A percentile compares a stretch with the other conserved stretches of the same genome.
phyloP scores from a whole-genome alignment of 2,329 filamentous ascomycete genomes.

The Didymella keratinophila region DNA sequence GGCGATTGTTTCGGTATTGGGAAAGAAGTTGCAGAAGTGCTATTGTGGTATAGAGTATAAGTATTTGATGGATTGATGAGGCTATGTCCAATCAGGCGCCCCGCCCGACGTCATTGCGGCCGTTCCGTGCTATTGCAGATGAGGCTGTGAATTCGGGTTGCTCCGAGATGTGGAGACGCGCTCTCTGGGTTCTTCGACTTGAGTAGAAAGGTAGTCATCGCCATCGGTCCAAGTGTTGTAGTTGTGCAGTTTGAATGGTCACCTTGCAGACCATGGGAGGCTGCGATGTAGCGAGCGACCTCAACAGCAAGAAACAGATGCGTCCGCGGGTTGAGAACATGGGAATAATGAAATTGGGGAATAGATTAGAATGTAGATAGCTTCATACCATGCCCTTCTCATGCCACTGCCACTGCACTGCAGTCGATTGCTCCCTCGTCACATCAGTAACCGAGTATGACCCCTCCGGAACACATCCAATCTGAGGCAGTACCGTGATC shows the following conservation, averaged over 20 bases:
- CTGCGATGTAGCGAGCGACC: too few relatives aligned
- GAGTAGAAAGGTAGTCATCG: not conserved
- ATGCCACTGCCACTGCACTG: not conserved
- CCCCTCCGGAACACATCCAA: constrained; percentile 28
- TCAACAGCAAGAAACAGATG: too few relatives aligned
- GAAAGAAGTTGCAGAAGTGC: too few relatives aligned
- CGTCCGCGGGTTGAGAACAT: not conserved
- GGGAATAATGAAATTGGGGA: not conserved
- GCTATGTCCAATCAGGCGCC: not conserved
- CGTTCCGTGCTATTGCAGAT: not conserved
- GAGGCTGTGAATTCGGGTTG: not conserved
- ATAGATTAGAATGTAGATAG: too few relatives aligned
- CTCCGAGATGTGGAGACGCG: not conserved
- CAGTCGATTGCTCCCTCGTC: not conserved
- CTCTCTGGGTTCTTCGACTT: not conserved
- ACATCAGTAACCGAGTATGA: constrained; percentile 11
- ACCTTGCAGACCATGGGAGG: too few relatives aligned
- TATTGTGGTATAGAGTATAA: too few relatives aligned
- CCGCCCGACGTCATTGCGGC: not conserved
- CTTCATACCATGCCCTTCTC: constrained; percentile 3
- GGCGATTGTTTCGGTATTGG: too few relatives aligned
- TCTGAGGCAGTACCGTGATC: constrained; percentile 27
- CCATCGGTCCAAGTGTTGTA: not conserved
- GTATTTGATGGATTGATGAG: too few relatives aligned
- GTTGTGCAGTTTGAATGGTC: not conserved